Conservation (phyloP, 1,139 yeast genomes). For the Wickerhamiella pararugosa region DNA sequence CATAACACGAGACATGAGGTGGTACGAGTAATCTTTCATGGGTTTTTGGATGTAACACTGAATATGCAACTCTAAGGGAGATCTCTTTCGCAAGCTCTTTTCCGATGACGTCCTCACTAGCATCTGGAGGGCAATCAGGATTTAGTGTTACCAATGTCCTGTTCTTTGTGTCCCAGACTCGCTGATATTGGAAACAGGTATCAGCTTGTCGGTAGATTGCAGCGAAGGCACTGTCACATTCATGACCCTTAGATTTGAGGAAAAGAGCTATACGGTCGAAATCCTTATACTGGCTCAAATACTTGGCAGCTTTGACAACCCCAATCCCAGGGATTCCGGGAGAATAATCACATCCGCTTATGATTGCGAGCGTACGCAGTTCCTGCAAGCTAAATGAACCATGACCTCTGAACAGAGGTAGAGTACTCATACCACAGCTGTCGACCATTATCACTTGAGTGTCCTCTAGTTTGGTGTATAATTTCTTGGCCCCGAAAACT, state of each 20-base stretch:
- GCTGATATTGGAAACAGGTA: slow-evolving; percentile 49
- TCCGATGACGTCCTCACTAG: slow-evolving; percentile 41
- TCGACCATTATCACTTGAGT: slow-evolving; percentile 47
- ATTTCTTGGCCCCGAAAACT: slow-evolving; percentile 65
- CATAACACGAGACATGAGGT: not conserved
- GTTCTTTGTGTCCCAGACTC: slow-evolving; percentile 60
- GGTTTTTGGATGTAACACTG: slow-evolving; percentile 51
- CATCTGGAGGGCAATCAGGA: slow-evolving; percentile 28
- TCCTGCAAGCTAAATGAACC: not conserved
- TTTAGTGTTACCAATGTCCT: slow-evolving; percentile 41
- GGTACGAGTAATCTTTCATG: slow-evolving; percentile 16
- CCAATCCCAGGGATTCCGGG: slow-evolving; percentile 77
- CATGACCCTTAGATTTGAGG: slow-evolving; percentile 44
- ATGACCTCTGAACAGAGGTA: not conserved
- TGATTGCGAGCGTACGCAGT: slow-evolving; percentile 61
- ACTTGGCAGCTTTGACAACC: slow-evolving; percentile 53
- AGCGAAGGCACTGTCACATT: slow-evolving; percentile 34
- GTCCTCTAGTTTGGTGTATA: slow-evolving; percentile 59
- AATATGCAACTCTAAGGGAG: slow-evolving; percentile 46
- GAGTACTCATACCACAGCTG: not conserved
- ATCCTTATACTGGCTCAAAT: slow-evolving; percentile 38
- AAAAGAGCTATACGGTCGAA: slow-evolving; percentile 40
- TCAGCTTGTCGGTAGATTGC: slow-evolving; percentile 35
- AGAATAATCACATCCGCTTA: slow-evolving; percentile 94
- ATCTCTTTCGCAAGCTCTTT: slow-evolving; percentile 29